A percentile compares a stretch with the other conserved stretches of the same genome.
These are phyloP conservation scores for Penicillium corylophilum DNA, from an alignment of 2,329 filamentous ascomycete genomes.

Conservation along the genomic window DNA sequence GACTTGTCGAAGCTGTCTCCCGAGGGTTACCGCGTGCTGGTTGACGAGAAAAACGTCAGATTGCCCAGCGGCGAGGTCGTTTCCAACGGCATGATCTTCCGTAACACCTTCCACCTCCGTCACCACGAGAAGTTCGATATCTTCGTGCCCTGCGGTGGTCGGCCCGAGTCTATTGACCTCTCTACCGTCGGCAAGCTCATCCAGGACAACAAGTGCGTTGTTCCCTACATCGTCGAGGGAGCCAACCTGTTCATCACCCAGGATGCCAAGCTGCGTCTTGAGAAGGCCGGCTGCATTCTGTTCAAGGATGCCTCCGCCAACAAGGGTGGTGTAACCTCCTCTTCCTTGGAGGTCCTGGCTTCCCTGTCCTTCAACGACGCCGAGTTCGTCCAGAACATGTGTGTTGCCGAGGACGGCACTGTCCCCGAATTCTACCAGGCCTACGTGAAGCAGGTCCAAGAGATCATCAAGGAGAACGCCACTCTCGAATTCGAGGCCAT, in stretches of 20 bases:
- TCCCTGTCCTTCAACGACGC: constrained; percentile 91
- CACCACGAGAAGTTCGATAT: constrained; percentile 73
- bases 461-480: constrained; percentile 87
- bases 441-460: constrained; percentile 90
- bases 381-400: constrained; percentile 91
- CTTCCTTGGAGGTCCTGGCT: constrained; percentile 91
- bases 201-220: constrained; percentile 77
- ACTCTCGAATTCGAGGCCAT: constrained; percentile 95
- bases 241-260: constrained; percentile 99
- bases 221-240: constrained; percentile 96
- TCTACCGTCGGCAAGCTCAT: constrained; percentile 85
- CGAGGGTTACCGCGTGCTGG: constrained; percentile 85
- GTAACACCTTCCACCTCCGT: constrained; percentile 94
- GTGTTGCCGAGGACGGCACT: constrained; percentile 71
- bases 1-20: constrained; percentile 81
- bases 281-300: constrained; percentile 89
- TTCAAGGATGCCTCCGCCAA: constrained; percentile 99
- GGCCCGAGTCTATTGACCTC: constrained; percentile 94
- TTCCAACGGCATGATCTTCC: constrained; percentile 90
- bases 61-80: constrained; percentile 84
- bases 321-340: constrained; percentile 97
- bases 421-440: constrained; percentile 87
- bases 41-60: constrained; percentile 86
- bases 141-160: constrained; percentile 94
- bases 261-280: constrained; percentile 91